A percentile compares a stretch with the other conserved stretches of the same genome.
Conservation (phyloP, 1,284 basidiomycete species). For the Malassezia cuniculi region DNA sequence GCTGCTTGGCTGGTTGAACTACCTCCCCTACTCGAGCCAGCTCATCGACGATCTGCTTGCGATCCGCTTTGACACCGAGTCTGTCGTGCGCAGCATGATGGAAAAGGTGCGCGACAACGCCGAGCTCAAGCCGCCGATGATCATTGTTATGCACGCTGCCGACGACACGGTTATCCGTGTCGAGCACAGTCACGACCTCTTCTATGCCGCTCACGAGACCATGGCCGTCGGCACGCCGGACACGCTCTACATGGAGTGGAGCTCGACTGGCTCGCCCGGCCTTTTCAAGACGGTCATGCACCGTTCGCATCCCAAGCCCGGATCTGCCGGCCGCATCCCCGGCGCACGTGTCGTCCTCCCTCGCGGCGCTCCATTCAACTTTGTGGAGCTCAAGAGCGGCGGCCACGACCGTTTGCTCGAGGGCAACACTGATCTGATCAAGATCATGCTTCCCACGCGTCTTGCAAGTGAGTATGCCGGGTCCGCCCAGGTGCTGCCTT, state of each 20-base stretch:
- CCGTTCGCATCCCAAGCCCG: slow-evolving; percentile 13
- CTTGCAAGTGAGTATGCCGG: slow-evolving; percentile 4
- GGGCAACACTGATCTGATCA: slow-evolving; percentile 20
- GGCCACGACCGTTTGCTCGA: slow-evolving; percentile 28
- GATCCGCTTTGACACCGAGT: not conserved
- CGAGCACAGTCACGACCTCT: slow-evolving; percentile 51
- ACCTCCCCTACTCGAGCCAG: slow-evolving; percentile 56
- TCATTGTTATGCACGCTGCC: slow-evolving; percentile 66
- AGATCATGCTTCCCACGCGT: slow-evolving; percentile 8
- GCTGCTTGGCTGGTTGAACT: slow-evolving; percentile 58
- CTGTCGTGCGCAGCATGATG: not conserved
- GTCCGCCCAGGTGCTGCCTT: too few species aligned
- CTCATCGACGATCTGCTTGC: slow-evolving; percentile 15
- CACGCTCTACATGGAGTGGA: slow-evolving; percentile 6
- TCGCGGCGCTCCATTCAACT: slow-evolving; percentile 11
- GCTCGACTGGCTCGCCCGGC: slow-evolving; percentile 7
- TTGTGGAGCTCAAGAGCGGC: slow-evolving; percentile 20
- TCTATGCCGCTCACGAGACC: slow-evolving; percentile 1
- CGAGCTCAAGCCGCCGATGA: slow-evolving; percentile 55
- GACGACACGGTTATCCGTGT: slow-evolving; percentile 69
- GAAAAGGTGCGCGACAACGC: not conserved
- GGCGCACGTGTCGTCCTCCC: slow-evolving; percentile 4
- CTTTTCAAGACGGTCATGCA: slow-evolving; percentile 6
- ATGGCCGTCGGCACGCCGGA: not conserved
- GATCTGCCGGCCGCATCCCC: not conserved